Evolutionary conservation across 1,139 yeast genomes (phyloP), one percentile per base, ranked within the genome.

Genomic region (Petasospora rhodanensis): DNA sequence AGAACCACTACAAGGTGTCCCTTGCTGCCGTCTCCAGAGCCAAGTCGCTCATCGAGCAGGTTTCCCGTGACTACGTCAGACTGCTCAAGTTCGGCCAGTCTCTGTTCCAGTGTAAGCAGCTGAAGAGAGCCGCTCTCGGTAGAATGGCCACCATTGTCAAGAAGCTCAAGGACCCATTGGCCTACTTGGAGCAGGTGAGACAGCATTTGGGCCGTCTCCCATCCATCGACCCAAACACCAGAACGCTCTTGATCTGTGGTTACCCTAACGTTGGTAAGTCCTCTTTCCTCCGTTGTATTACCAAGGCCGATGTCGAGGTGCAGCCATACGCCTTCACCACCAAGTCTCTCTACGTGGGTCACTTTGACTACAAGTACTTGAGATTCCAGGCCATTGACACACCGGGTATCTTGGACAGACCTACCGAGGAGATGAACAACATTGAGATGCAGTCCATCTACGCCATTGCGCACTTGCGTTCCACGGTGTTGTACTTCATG

Each of bases 211-310:
- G 97, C 49, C 89, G 99, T 76, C 71, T 91, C 52, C 99, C 99
- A 42, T 78, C 93, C 51, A 93, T 91, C 59, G 98, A 91, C 61
- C 98, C 99, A 55, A 91, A 91, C 63, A 93, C 99, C 37, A 82
- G 99, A 70, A 93, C 99, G 22, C 70, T 91, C 52, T 73, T 91
- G 55, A 89, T 93, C 55, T 93, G 98, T 68, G 99, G 99, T 43
- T 91, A 91, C 66, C 99, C 99, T 38, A 91, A 91, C 61, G 99
- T 91, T 42, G 99, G 99, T 66, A 91, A 91, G 65, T 91, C 98
- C 11, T 86, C 96, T 15, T 91, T 91, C 65, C 73, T 91, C 62
- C 76, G 78, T 56, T 79, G 93, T 61, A 85, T 93, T 62, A 91
- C 98, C 43, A 84, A 94, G 55, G 98, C 98, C 22, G 97, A 91